Evolutionary conservation across 2,329 filamentous ascomycete genomes (phyloP), one percentile per base, ranked within the genome.

Genomic region (Helotiales sp.): DNA sequence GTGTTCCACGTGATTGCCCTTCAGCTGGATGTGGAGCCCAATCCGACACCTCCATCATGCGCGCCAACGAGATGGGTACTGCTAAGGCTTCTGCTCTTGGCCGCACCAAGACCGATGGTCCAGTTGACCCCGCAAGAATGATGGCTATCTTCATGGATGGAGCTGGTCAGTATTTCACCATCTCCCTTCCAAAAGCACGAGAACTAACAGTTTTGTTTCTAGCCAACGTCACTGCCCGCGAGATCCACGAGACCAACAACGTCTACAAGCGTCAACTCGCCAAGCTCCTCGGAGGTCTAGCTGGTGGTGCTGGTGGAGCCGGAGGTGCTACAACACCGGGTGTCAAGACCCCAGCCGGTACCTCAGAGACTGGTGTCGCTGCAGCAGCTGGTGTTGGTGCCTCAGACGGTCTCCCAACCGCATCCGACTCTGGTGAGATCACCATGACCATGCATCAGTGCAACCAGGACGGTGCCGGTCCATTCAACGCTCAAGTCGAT

Each of bases 391-490:
- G 89, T 67, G 71, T 78, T n/a, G 89, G 88, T 61, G 81, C 85
- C 13, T 69, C 77, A 0, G 52, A 62, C 32, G 73, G 89, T 66
- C 79, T 91, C 24, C 89, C 89, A 11, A 91, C 89, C 4, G 83
- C 82, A 66, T 79, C 82, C 20, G 86, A 90, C 67, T 83, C 87
- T 64, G 89, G 89, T 68, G 83, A 83, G 32, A 80, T 91, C 76
- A 84, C 82, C 66, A 84, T 91, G 84, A 87, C 84, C 68, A 91
- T 86, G 80, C 87, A 89, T 77, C 86, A 91, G 80, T 86, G 91
- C 80, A 91, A 91, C 83, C 88, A 91, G 78, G 89, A 91, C 73
- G 89, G 89, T 24, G 89, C 88, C 0, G 89, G 89, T 1, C 88
- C 88, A 1, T 79, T 91, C 55, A 84, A 81, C 32, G 88, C 88